phyloP scores from a whole-genome alignment of 2,329 filamentous ascomycete species.

The Colletotrichum sidae region DNA sequence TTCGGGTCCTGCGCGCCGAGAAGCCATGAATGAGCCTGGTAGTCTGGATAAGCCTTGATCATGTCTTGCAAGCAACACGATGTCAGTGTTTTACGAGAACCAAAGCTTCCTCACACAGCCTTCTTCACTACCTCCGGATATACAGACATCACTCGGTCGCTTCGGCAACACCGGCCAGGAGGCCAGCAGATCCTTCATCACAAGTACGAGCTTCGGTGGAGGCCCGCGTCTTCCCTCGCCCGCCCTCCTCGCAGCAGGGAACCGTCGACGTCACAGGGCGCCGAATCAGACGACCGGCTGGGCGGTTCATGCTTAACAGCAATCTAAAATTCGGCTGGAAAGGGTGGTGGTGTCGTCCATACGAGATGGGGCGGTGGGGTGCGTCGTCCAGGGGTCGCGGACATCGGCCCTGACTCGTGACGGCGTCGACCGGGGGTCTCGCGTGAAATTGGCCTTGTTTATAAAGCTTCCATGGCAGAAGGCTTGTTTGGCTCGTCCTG shows the following conservation, averaged over 20 bases:
- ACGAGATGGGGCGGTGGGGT: constrained; percentile 37
- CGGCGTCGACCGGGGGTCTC: constrained; percentile 22
- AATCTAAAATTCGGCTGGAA: constrained; percentile 31
- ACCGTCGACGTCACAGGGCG: constrained; percentile 25
- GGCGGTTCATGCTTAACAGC: constrained; percentile 25
- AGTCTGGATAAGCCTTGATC: too few relatives aligned
- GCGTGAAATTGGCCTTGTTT: constrained; percentile 18
- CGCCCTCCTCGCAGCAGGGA: constrained; percentile 11
- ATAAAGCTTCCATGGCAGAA: constrained; percentile 28
- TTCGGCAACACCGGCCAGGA: constrained; percentile 15
- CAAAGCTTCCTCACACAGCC: too few relatives aligned
- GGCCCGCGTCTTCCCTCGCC: constrained; percentile 21
- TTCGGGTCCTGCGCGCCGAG: too few relatives aligned
- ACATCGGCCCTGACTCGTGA: constrained; percentile 27
- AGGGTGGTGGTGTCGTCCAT: constrained; percentile 22
- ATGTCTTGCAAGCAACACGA: too few relatives aligned
- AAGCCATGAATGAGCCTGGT: too few relatives aligned
- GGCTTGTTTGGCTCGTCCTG: background rate
- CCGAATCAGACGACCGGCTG: constrained; percentile 10
- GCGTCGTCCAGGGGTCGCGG: constrained; percentile 11
- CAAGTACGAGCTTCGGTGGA: constrained; percentile 24
- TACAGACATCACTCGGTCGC: background rate
- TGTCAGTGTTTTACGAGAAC: too few relatives aligned
- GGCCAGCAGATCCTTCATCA: constrained; percentile 10
- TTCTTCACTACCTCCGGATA: background rate